Conservation (phyloP, 495 filamentous ascomycete species). For the Hyaloscypha finlandica region DNA sequence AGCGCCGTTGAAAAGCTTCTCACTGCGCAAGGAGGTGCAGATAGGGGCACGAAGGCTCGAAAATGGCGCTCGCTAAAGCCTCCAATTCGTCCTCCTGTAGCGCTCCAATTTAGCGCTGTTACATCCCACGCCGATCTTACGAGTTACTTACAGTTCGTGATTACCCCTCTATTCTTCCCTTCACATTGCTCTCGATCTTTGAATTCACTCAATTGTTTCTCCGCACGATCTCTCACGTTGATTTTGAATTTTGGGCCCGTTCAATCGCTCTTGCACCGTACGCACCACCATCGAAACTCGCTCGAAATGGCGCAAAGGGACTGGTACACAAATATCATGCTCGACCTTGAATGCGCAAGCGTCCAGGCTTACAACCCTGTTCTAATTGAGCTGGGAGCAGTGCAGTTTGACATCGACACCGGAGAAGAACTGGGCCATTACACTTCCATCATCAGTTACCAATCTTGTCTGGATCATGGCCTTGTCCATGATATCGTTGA, state of each 20-base stretch:
- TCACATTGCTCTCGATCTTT: background rate
- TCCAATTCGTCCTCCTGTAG: too few species aligned
- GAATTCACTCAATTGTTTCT: background rate
- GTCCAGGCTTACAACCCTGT: conserved; percentile 7
- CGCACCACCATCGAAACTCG: background rate
- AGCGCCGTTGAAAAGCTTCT: too few species aligned
- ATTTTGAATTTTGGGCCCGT: too few species aligned
- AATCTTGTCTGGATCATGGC: conserved; percentile 14
- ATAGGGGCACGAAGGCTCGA: too few species aligned
- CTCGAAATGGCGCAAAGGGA: conserved; percentile 17
- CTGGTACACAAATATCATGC: conserved; percentile 24
- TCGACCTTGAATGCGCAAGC: conserved; percentile 13
- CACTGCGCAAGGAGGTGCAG: too few species aligned
- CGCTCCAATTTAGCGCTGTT: too few species aligned
- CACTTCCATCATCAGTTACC: conserved; percentile 11
- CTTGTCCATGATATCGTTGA: conserved; percentile 5
- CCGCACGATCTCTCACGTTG: too few species aligned
- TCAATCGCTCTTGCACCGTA: too few species aligned
- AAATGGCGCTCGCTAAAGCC: too few species aligned
- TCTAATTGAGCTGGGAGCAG: conserved; percentile 13
- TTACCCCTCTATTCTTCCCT: background rate
- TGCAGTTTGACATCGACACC: conserved; percentile 18
- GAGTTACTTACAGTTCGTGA: too few species aligned
- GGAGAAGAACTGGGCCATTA: conserved; percentile 6
- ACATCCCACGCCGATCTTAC: too few species aligned